phyloP scores from a whole-genome alignment of 345 rosid species.

The Arabis alpina region DNA sequence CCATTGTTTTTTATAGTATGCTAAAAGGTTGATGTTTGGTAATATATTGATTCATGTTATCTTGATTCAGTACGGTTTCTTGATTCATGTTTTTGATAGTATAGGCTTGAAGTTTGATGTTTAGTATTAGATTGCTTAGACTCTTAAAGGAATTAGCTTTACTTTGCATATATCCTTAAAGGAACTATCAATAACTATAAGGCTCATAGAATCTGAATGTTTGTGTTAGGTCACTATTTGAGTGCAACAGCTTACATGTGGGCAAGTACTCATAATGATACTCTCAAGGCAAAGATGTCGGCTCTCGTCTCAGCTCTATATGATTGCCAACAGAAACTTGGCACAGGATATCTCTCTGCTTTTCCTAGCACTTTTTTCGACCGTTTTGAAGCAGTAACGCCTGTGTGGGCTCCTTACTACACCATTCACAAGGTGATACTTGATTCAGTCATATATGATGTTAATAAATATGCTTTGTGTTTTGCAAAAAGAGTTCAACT shows the following conservation, averaged over 20 bases:
- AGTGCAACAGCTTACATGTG: conserved; percentile 94
- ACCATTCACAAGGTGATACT: conserved; percentile 83
- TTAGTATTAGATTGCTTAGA: background rate
- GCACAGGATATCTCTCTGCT: conserved; percentile 91
- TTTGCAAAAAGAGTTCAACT: conserved; percentile 4
- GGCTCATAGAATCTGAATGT: conserved; percentile 4
- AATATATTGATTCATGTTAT: too few relatives aligned
- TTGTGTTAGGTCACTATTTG: conserved; percentile 81
- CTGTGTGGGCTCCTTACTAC: conserved; percentile 99
- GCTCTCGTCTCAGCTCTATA: conserved; percentile 69
- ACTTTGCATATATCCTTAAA: conserved; percentile 6
- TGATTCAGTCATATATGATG: background rate
- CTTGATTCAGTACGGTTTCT: background rate
- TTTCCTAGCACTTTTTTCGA: conserved; percentile 82
- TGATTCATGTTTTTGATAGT: background rate
- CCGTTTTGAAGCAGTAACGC: conserved; percentile 75
- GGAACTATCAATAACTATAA: background rate
- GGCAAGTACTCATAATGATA: conserved; percentile 83
- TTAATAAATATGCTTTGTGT: background rate
- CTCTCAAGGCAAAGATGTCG: conserved; percentile 73
- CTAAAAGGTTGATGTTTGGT: too few relatives aligned
- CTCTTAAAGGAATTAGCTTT: conserved; percentile 5
- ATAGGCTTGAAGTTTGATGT: too few relatives aligned
- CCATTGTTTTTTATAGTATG: background rate
- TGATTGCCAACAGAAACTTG: conserved; percentile 72